Conservation (phyloP, 176 grass and related monocot genomes). For the Miscanthus lutarioriparius region DNA sequence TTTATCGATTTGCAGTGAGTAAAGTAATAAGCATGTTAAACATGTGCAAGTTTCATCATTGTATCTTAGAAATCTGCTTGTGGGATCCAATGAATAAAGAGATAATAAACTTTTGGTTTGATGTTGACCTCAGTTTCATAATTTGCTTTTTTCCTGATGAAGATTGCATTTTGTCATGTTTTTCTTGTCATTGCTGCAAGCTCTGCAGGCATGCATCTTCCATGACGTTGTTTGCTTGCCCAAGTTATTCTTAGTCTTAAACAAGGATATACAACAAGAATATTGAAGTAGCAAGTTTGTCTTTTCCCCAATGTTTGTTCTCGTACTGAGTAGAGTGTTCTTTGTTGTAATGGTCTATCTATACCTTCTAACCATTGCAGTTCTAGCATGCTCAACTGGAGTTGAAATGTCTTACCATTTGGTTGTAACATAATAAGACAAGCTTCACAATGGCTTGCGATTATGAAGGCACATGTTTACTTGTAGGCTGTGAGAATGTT, state of each 20-base stretch:
- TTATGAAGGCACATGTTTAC: background rate
- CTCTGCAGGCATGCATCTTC: constrained; percentile 38
- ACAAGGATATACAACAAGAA: constrained; percentile 27
- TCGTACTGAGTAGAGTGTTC: background rate
- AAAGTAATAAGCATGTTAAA: constrained; percentile 37
- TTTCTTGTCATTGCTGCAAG: constrained; percentile 34
- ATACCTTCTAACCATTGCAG: constrained; percentile 9
- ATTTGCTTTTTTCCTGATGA: constrained; percentile 33
- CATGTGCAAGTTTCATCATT: constrained; percentile 45
- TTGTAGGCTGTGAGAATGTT: background rate
- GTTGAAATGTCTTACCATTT: constrained; percentile 3
- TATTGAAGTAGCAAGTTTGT: constrained; percentile 25
- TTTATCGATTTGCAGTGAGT: constrained; percentile 39
- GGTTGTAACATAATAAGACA: constrained; percentile 15
- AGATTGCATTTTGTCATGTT: constrained; percentile 50
- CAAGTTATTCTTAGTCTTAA: constrained; percentile 48
- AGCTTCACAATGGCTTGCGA: constrained; percentile 10
- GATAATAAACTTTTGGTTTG: constrained; percentile 41
- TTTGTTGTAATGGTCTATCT: background rate
- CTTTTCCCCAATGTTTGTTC: background rate
- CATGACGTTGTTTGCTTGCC: constrained; percentile 39
- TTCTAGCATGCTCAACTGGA: constrained; percentile 12
- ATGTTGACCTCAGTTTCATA: constrained; percentile 49
- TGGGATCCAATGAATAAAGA: constrained; percentile 47
- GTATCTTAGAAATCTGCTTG: constrained; percentile 35